Conservation (phyloP, 768 basidiomycete species). For the Tulasnella sp. region DNA sequence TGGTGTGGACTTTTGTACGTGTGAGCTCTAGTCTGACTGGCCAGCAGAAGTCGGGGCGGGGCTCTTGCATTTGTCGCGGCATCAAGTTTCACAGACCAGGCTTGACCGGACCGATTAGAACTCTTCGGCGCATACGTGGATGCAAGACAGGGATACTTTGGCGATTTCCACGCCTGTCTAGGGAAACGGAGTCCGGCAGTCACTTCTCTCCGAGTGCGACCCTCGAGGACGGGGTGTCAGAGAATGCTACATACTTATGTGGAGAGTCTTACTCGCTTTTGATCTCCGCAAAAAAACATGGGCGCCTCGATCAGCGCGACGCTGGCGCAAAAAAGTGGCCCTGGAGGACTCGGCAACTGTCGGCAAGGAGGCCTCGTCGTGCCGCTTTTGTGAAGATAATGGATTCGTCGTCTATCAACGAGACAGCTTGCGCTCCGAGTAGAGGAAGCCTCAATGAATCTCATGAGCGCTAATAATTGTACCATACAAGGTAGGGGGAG, state of each 20-base stretch:
- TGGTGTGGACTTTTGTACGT: too few species aligned
- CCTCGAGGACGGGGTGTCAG: too few species aligned
- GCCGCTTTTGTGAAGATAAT: not conserved
- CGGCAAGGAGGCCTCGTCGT: not conserved
- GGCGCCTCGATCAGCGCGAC: not conserved
- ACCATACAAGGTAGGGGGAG: not conserved
- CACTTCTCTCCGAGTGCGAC: not conserved
- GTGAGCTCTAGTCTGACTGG: too few species aligned
- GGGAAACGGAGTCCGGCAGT: not conserved
- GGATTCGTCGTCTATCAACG: not conserved
- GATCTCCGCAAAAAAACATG: not conserved
- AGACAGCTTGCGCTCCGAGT: not conserved
- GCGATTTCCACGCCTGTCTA: too few species aligned
- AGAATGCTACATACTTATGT: too few species aligned
- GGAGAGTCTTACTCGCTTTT: not conserved
- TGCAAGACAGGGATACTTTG: too few species aligned
- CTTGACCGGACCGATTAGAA: too few species aligned
- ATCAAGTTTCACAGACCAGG: too few species aligned
- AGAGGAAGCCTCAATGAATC: not conserved
- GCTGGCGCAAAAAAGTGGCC: not conserved
- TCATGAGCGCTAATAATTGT: not conserved
- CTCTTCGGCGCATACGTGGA: too few species aligned
- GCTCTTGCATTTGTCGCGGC: too few species aligned
- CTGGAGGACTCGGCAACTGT: not conserved
- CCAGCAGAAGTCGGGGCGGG: too few species aligned